Evolutionary conservation across 2,329 filamentous ascomycete genomes (phyloP), one percentile per base, ranked within the genome.

Genomic region (Cladophialophora chaetospira): DNA sequence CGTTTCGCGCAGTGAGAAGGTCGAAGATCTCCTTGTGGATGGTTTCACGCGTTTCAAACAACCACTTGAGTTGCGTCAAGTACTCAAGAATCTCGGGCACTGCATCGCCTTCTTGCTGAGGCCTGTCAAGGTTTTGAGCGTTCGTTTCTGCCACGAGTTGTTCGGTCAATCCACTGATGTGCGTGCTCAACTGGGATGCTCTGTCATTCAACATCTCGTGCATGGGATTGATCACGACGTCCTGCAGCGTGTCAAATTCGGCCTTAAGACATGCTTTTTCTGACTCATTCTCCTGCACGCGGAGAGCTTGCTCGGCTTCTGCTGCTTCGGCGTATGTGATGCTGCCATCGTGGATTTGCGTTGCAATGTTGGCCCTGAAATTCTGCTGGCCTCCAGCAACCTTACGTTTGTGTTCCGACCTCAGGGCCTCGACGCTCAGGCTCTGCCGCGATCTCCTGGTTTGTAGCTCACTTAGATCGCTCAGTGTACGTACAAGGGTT

Each of bases 91-190:
- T 80, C 72, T 99, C 94, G 0, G 94, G 94, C 69, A 92, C 87
- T 71, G 97, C 93, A 65, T 97, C 93, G 15, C 94, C 93, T 74
- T 97, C 93, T 72, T 96, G 91, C 71, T 97, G 92, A 0, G 91
- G 88, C 71, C 91, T 85, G 67, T 96, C 93, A 0, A 91, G 88
- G 61, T 85, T 84, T 3, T 82, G 77, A 42, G 81, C 78, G 69
- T 83, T 87, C 55, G 82, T 87, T 61, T 90, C 88, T 49, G 85
- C 85, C 59, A 88, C 89, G 0, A 97, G 79, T 40, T 87, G 85
- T 8, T 82, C 81, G 23, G 86, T 84, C 23, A 97, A 76, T 57
- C 89, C 83, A 55, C 89, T 83, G 63, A 97, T 93, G n/a, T 91
- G 84, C 9, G 83, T 79, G 0, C 88, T 89, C 0, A 91, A 88